phyloP scores from a whole-genome alignment of 169 alveolate species.

The Plasmodium inui region DNA sequence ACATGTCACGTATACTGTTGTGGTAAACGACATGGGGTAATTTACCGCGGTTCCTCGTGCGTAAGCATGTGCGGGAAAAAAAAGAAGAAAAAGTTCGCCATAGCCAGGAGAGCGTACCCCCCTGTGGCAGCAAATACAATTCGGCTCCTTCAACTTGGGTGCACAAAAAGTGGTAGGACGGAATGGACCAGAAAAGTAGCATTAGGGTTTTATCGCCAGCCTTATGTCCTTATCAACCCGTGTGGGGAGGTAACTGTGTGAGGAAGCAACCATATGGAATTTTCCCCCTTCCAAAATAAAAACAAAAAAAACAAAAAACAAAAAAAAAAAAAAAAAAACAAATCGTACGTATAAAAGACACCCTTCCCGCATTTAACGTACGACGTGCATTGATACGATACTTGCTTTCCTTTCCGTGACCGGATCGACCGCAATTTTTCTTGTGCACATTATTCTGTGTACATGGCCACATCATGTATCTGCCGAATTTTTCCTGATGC shows the following conservation, averaged over 20 bases:
- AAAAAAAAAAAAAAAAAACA: no score
- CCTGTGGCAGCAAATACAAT: neutral
- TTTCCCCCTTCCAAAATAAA: neutral
- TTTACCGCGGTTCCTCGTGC: no score
- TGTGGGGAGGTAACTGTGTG: no score
- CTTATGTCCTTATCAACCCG: no score
- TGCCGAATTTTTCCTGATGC: neutral
- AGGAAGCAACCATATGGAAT: neutral
- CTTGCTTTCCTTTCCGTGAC: neutral
- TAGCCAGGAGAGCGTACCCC: neutral
- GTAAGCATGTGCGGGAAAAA: neutral
- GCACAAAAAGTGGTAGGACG: neutral
- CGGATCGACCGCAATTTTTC: neutral
- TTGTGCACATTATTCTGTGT: neutral
- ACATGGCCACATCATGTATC: neutral
- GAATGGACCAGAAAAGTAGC: neutral
- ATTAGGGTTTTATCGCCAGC: neutral
- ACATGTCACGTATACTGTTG: neutral
- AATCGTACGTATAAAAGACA: neutral
- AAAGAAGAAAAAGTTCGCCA: neutral
- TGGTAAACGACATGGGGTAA: no score
- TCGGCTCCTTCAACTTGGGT: neutral
- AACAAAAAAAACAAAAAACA: no score
- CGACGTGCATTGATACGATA: neutral
- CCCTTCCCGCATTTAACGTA: neutral